Base-by-base conservation (phyloP, 148 eudicot species). In the Pouteria glomerata region DNA sequence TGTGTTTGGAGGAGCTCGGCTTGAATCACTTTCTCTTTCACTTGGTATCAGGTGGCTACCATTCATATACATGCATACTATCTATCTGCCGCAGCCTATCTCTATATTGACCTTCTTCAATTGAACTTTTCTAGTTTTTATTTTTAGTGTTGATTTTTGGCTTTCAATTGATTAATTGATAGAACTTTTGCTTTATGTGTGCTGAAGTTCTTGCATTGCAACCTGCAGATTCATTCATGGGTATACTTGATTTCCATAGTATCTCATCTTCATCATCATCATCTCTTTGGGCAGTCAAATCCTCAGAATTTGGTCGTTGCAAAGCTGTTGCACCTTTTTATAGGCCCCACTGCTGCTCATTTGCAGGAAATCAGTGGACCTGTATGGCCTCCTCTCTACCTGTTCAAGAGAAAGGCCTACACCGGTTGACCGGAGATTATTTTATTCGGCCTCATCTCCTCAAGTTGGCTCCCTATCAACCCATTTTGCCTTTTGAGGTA, bases 331-430 rank as follows among this genome's bases (percentile, higher is more conserved):
- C 27, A n/a, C 30, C 26, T 19, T 64, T 64, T 56, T 14, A 39
- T 44, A 78, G 72, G 66, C 81, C 71, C 56, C 35, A 26, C 73
- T 71, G 70, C 64, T 66, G 39, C 65, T 68, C 72, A 56, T 69
- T 81, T 70, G 79, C 70, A 67, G 56, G 55, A 8, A 79, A 77
- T 64, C 80, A 71, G 62, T 78, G 67, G 75, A 66, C 73, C 75
- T 80, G 82, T 39, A 90, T 90, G 96, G 82, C 93, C 39, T 84
- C 90, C 30, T 74, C 88, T 27, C 57, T 80, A 73, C 85, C 86
- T 37, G 80, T 79, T 52, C 57, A 83, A 70, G 42, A 73, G 7
- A 74, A 79, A 42, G 72, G 53, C 33, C 57, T 68, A 58, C 74
- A 57, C 26, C 78, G 62, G 63, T 57, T 50, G 70, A 66, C 70